A percentile compares a stretch with the other conserved stretches of the same genome.
Conservation (phyloP, 1,284 basidiomycete species). For the Fomitopsis pinicola region DNA sequence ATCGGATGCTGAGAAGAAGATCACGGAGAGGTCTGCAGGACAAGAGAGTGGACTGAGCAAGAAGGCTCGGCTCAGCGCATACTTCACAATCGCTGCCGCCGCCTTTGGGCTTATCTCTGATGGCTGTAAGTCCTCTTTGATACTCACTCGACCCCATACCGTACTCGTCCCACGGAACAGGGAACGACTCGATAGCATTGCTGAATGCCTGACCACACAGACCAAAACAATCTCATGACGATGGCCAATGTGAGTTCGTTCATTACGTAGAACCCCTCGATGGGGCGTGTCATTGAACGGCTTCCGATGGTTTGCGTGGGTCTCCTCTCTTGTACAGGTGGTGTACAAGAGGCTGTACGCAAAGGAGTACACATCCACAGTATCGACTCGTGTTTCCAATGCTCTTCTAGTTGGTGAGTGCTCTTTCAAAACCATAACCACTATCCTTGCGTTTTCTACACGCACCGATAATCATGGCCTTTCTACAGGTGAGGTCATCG, state of each 20-base stretch:
- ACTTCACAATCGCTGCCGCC: constrained; percentile 60
- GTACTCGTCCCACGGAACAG: background rate
- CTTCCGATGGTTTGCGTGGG: background rate
- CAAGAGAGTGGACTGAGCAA: background rate
- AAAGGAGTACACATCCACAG: constrained; percentile 48
- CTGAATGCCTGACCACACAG: constrained; percentile 26
- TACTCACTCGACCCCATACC: background rate
- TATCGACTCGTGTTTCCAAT: constrained; percentile 73
- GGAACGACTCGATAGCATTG: background rate
- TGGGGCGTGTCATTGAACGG: constrained; percentile 3
- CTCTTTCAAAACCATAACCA: background rate
- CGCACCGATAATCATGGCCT: background rate
- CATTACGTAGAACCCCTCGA: background rate
- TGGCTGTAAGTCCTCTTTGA: constrained; percentile 48
- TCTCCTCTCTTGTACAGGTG: constrained; percentile 34
- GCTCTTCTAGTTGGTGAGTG: constrained; percentile 63
- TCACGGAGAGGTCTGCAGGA: background rate
- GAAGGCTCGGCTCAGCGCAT: constrained; percentile 46
- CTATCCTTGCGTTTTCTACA: too few species aligned
- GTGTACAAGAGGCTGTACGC: constrained; percentile 62
- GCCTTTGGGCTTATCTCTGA: constrained; percentile 68
- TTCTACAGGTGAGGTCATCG: constrained; percentile 52
- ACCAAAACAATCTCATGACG: constrained; percentile 69
- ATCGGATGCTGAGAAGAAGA: background rate
- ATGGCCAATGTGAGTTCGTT: constrained; percentile 49